A percentile compares a stretch with the other conserved stretches of the same genome.
Evolutionary conservation across 208 protist species (phyloP).

Genomic region (Leishmania guyanensis): DNA sequence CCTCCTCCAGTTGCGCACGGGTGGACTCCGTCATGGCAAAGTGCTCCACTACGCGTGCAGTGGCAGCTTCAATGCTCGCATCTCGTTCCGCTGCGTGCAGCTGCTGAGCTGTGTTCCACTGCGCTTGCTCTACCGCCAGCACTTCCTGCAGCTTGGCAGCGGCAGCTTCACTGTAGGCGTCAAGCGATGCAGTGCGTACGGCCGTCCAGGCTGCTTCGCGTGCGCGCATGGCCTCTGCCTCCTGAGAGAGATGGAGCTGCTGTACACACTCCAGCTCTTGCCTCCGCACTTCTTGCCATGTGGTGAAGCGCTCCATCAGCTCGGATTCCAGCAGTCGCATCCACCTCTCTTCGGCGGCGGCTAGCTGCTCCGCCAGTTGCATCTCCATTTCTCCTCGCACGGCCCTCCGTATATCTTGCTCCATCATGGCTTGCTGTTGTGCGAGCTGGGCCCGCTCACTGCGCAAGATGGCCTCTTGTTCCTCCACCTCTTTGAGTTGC

Average conservation of each 20-base stretch:
- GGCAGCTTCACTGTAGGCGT: constrained; percentile 9
- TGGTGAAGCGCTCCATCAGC: constrained; percentile 15
- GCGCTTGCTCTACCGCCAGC: constrained; percentile 1
- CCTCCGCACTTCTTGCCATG: constrained; percentile 22
- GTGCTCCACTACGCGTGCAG: not conserved
- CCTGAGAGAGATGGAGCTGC: not conserved
- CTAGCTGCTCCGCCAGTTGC: constrained; percentile 2
- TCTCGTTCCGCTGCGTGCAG: not conserved
- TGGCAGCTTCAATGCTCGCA: constrained; percentile 7
- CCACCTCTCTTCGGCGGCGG: constrained; percentile 13
- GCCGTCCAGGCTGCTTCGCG: constrained; percentile 23
- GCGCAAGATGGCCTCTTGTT: constrained; percentile 10
- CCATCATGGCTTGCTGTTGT: constrained; percentile 10
- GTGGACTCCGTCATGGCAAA: constrained; percentile 8
- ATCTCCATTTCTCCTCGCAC: constrained; percentile 5
- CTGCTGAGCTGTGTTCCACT: constrained; percentile 5
- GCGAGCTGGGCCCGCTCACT: constrained; percentile 17
- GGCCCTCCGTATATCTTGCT: constrained; percentile 2
- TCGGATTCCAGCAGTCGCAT: constrained; percentile 2
- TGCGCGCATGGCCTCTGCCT: constrained; percentile 13
- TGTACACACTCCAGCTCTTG: constrained; percentile 11
- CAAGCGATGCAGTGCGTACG: constrained; percentile 18
- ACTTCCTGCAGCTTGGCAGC: constrained; percentile 16
- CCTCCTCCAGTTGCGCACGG: constrained; percentile 11
- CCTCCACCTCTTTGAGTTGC: constrained; percentile 12